Percentiles rank a stretch among this genome's conserved stretches.
Conservation (phyloP, 2,329 filamentous ascomycete genomes). For the Aspergillus alliaceus region DNA sequence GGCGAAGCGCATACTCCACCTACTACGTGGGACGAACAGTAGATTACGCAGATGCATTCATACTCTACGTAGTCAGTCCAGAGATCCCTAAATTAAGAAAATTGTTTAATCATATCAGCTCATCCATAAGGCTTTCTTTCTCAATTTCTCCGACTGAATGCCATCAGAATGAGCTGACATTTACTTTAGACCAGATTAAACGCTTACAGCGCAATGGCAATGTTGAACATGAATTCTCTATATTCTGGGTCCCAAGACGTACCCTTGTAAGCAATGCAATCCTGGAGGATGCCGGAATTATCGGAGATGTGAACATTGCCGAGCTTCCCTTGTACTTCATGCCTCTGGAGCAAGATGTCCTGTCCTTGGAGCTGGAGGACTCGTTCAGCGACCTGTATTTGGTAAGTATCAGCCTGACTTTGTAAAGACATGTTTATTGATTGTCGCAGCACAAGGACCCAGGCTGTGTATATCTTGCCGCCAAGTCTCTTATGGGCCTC, state of each 20-base stretch:
- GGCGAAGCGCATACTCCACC: neutral
- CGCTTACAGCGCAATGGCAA: conserved; percentile 83
- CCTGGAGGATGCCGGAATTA: conserved; percentile 86
- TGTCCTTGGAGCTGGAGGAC: conserved; percentile 87
- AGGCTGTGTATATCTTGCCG: conserved; percentile 83
- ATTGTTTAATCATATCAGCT: conserved; percentile 26
- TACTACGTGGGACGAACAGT: conserved; percentile 54
- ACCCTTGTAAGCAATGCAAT: conserved; percentile 89
- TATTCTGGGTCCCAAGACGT: conserved; percentile 92
- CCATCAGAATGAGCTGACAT: conserved; percentile 63
- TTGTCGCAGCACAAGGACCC: conserved; percentile 72
- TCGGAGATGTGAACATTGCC: conserved; percentile 86
- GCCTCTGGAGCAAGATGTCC: conserved; percentile 83
- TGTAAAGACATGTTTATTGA: neutral
- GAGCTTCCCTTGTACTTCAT: conserved; percentile 90
- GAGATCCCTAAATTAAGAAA: conserved; percentile 51
- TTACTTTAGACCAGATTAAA: conserved; percentile 80
- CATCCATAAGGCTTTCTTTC: conserved; percentile 46
- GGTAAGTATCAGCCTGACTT: conserved; percentile 40
- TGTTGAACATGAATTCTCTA: conserved; percentile 90
- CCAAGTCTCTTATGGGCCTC: conserved; percentile 89
- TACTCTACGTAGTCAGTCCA: conserved; percentile 59
- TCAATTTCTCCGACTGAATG: conserved; percentile 40
- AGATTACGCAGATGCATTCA: conserved; percentile 57
- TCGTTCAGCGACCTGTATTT: conserved; percentile 86